These are phyloP conservation scores for Paraphaeosphaeria sporulosa DNA, from an alignment of 2,329 filamentous ascomycete species.

Conservation along the genomic window DNA sequence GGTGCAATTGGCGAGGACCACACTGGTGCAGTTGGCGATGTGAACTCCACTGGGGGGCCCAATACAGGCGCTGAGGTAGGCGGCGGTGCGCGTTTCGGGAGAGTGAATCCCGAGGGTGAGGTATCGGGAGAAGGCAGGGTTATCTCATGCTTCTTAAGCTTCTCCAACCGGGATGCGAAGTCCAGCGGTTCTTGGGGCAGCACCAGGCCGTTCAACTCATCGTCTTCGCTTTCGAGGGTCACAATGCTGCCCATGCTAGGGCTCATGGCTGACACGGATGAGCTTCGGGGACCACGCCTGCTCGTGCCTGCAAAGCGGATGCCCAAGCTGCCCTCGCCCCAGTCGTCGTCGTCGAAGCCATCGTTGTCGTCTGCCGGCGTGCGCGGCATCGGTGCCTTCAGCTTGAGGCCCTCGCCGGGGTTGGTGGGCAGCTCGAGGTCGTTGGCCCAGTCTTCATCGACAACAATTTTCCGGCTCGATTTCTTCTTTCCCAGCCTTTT, in stretches of 20 bases:
- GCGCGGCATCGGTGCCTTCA: constrained; percentile 56
- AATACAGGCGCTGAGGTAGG: constrained; percentile 41
- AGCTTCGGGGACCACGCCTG: constrained; percentile 81
- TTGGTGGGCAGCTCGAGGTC: constrained; percentile 56
- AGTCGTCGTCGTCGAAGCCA: constrained; percentile 87
- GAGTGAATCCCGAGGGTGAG: constrained; percentile 30
- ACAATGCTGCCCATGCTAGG: constrained; percentile 92
- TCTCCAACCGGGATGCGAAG: constrained; percentile 79
- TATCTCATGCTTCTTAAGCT: constrained; percentile 64
- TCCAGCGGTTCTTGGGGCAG: constrained; percentile 84
- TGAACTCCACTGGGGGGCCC: constrained; percentile 24
- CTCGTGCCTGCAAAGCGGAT: constrained; percentile 88
- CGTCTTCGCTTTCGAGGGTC: constrained; percentile 91
- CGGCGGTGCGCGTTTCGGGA: constrained; percentile 30
- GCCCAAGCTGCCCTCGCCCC: constrained; percentile 91
- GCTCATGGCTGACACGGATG: constrained; percentile 86
- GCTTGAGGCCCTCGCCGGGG: constrained; percentile 48
- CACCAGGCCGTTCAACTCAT: constrained; percentile 87
- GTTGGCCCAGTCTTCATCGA: constrained; percentile 61
- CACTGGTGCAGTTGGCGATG: constrained; percentile 23
- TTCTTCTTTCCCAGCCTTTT: constrained; percentile 76
- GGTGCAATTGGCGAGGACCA: constrained; percentile 26
- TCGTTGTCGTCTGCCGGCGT: constrained; percentile 67
- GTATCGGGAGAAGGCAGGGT: constrained; percentile 23
- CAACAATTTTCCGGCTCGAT: constrained; percentile 52